These are phyloP conservation scores for Terfezia claveryi DNA, from an alignment of 495 filamentous ascomycete genomes.

Conservation along the genomic window DNA sequence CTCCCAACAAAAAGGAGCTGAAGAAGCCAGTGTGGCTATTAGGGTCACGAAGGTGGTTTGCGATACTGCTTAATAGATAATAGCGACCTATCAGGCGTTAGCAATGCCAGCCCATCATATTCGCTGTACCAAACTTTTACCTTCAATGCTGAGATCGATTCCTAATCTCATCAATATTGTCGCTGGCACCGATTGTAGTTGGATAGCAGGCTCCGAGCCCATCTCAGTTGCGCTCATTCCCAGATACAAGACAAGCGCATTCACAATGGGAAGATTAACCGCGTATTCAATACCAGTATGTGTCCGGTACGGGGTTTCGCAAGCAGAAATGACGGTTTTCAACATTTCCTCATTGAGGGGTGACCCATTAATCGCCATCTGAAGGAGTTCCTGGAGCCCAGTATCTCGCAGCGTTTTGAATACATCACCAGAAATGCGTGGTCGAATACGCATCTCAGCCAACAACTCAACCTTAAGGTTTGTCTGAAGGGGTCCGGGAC, in stretches of 20 bases:
- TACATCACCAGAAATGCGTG: conserved; percentile 39
- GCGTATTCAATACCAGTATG: conserved; percentile 28
- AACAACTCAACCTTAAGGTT: conserved; percentile 64
- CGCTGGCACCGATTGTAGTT: not conserved
- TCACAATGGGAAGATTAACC: conserved; percentile 49
- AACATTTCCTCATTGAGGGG: conserved; percentile 3
- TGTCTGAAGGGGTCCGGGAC: conserved; percentile 60
- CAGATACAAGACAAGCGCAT: conserved; percentile 65
- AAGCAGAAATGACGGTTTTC: not conserved
- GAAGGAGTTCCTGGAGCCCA: conserved; percentile 13
- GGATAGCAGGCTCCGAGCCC: not conserved
- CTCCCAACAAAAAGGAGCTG: conserved; percentile 60
- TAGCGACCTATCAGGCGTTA: conserved; percentile 34
- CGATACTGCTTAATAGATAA: conserved; percentile 61
- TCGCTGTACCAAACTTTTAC: not conserved
- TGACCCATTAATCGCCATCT: not conserved
- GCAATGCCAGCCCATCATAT: no score
- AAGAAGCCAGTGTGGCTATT: conserved; percentile 87
- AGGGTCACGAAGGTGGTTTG: conserved; percentile 77
- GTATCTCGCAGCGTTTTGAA: conserved; percentile 7
- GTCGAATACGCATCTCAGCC: conserved; percentile 49
- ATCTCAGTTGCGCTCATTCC: conserved; percentile 43
- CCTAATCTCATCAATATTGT: not conserved
- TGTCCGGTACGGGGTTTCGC: not conserved
- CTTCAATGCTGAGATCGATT: not conserved